These are phyloP conservation scores for Purshia tridentata DNA, from an alignment of 306 rosid species.

Conservation along the genomic window DNA sequence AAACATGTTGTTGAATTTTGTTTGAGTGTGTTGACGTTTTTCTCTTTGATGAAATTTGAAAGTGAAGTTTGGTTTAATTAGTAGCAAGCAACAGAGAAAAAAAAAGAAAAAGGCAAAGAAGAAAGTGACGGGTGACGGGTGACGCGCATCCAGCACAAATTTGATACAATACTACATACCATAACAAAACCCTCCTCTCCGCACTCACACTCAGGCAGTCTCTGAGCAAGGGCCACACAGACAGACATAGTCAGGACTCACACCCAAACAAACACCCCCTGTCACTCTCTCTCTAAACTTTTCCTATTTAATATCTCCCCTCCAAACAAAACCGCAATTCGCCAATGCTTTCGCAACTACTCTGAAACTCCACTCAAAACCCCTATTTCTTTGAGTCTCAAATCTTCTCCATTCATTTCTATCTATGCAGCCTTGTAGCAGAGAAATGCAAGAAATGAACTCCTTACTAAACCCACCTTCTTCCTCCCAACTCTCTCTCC, in stretches of 20 bases:
- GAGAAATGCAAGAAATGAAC: conserved; percentile 67
- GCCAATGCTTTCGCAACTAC: background rate
- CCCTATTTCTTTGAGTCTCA: background rate
- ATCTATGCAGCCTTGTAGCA: conserved; percentile 57
- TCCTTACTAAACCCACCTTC: conserved; percentile 45
- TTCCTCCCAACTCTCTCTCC: conserved; percentile 50
- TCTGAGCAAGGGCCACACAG: no score
- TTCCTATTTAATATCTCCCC: conserved; percentile 26
- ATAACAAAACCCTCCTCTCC: no score
- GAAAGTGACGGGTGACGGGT: conserved; percentile 7
- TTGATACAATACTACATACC: no score
- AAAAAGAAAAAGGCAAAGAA: background rate
- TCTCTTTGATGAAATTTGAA: background rate
- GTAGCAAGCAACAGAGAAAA: background rate
- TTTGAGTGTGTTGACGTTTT: background rate
- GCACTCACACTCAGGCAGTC: no score
- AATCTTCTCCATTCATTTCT: background rate
- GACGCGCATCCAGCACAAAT: background rate
- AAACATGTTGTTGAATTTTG: no score
- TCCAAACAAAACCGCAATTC: background rate
- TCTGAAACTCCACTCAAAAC: background rate
- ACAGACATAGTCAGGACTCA: no score
- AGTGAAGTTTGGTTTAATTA: no score
- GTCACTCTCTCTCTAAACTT: background rate
- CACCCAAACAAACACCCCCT: no score